Conservation (phyloP, 176 grass and related monocot genomes). For the Juncus effusus region DNA sequence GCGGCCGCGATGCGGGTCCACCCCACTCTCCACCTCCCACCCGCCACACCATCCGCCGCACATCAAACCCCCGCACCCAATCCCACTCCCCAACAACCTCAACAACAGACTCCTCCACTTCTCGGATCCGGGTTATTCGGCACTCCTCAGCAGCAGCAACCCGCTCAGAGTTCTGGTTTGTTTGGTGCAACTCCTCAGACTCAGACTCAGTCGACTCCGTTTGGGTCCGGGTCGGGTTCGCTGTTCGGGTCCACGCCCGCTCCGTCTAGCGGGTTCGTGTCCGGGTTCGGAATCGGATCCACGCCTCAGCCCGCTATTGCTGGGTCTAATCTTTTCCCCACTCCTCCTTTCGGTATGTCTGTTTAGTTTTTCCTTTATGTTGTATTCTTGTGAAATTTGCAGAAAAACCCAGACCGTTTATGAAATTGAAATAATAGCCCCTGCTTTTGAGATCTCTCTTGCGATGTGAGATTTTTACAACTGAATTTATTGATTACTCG, state of each 20-base stretch:
- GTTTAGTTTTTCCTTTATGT: neutral
- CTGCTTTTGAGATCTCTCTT: too few relatives aligned
- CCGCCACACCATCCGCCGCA: slow-evolving; percentile 41
- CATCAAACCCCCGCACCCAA: slow-evolving; percentile 27
- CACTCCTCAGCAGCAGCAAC: slow-evolving; percentile 31
- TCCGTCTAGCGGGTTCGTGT: slow-evolving; percentile 57
- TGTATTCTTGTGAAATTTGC: slow-evolving; percentile 6
- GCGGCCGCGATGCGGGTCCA: slow-evolving; percentile 50
- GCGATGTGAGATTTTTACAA: too few relatives aligned
- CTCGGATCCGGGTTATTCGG: slow-evolving; percentile 42
- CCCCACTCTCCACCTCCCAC: slow-evolving; percentile 62
- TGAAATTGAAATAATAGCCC: too few relatives aligned
- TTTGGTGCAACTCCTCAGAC: slow-evolving; percentile 53
- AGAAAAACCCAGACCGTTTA: neutral
- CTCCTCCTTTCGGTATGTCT: slow-evolving; percentile 58
- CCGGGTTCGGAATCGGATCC: slow-evolving; percentile 41
- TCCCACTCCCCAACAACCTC: slow-evolving; percentile 37
- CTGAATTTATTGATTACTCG: too few relatives aligned
- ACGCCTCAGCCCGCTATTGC: slow-evolving; percentile 33
- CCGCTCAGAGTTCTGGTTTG: slow-evolving; percentile 50
- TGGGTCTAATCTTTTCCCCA: slow-evolving; percentile 63
- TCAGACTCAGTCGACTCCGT: slow-evolving; percentile 58
- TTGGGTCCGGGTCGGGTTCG: slow-evolving; percentile 62
- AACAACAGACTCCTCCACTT: slow-evolving; percentile 39
- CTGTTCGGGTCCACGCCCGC: slow-evolving; percentile 51